Percentiles rank a stretch among this genome's conserved stretches.
Evolutionary conservation across 148 eudicot genomes (phyloP).

Genomic region (Oxyria digyna): DNA sequence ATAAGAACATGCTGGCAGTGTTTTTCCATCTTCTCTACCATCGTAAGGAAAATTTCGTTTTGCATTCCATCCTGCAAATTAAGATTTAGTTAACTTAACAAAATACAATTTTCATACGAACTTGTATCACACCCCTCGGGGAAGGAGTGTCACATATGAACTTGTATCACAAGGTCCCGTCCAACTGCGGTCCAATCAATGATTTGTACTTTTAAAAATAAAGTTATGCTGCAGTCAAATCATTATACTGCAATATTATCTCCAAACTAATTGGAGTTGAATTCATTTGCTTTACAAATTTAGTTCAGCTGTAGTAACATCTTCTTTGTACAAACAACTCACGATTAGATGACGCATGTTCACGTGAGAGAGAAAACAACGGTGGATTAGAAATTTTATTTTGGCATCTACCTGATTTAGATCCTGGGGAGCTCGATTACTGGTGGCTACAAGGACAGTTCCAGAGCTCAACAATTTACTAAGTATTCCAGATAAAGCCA

Average conservation of each 20-base stretch:
- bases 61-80: conserved; percentile 92
- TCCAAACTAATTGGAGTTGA: not conserved
- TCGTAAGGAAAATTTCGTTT: conserved; percentile 59
- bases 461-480: conserved; percentile 94
- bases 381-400: no score
- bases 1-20: conserved; percentile 64
- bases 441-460: conserved; percentile 90
- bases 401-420: conserved; percentile 99
- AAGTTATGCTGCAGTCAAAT: not conserved
- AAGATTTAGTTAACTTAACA: no score
- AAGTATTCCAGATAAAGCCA: conserved; percentile 97
- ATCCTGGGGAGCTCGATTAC: conserved; percentile 69
- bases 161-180: no score
- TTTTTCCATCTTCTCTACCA: conserved; percentile 52
- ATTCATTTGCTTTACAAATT: no score
- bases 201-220: not conserved
- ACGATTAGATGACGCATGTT: no score
- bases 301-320: no score
- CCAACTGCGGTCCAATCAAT: not conserved
- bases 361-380: no score
- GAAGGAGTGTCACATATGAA: no score
- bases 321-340: no score
- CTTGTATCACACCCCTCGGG: not conserved
- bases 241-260: not conserved
- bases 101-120: not conserved